phyloP scores from a whole-genome alignment of 352 stramenopile genomes.

The Stramenopiles sp. region DNA sequence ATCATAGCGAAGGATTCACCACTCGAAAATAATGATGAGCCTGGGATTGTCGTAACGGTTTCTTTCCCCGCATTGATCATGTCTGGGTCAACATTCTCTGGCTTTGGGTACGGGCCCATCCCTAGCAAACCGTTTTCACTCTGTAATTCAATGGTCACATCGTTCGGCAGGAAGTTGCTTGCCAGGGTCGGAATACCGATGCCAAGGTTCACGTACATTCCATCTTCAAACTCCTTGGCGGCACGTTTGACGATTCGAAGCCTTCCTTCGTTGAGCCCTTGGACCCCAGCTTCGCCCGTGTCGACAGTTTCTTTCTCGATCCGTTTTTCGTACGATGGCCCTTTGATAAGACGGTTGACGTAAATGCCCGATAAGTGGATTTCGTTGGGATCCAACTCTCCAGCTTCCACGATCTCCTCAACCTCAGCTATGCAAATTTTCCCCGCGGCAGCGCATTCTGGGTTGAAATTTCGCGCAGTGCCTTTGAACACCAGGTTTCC shows the following conservation, averaged over 20 bases:
- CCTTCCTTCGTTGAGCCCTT: too few relatives aligned
- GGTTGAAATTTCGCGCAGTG: conserved; percentile 87
- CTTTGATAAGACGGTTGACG: conserved; percentile 79
- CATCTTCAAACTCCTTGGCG: conserved; percentile 59
- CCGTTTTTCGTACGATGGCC: conserved; percentile 61
- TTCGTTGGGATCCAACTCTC: conserved; percentile 44
- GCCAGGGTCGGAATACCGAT: conserved; percentile 83
- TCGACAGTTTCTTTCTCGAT: conserved; percentile 76
- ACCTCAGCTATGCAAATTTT: conserved; percentile 78
- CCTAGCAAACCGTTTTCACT: conserved; percentile 86
- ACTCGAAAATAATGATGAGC: conserved; percentile 76
- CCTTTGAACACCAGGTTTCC: conserved; percentile 85
- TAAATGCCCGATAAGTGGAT: conserved; percentile 85
- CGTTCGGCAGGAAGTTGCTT: conserved; percentile 77
- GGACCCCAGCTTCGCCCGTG: too few relatives aligned
- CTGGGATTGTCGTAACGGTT: conserved; percentile 71
- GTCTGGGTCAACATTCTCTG: conserved; percentile 66
- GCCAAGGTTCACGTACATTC: conserved; percentile 92
- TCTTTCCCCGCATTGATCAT: conserved; percentile 93
- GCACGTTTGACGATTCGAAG: conserved; percentile 12
- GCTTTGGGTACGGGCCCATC: conserved; percentile 68
- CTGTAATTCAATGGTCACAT: conserved; percentile 79
- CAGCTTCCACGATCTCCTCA: conserved; percentile 75
- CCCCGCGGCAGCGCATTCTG: conserved; percentile 71
- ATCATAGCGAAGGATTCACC: conserved; percentile 92